Evolutionary conservation across 306 rosid species (phyloP), one percentile per base, ranked within the genome.

Genomic region (Vigna unguiculata): DNA sequence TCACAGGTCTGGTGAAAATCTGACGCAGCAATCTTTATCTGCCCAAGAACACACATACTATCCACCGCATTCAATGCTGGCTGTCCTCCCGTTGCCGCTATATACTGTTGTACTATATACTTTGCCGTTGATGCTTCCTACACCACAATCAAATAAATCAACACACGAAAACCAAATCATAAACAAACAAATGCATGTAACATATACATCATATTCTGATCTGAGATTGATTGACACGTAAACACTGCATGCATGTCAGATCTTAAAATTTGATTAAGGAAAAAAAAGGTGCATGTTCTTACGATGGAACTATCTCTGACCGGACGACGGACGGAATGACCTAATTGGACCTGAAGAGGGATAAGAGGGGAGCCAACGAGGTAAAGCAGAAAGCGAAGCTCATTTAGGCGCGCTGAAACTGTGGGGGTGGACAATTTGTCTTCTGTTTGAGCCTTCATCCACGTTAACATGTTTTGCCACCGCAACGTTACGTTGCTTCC

Each of bases 91-190:
- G 98, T 95, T 4, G 98, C 98, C 0, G 98, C 98, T 53, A 85
- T 88, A 19, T 95, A 95, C 61, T 95, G 98, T 60, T 95, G 97
- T 71, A 95, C 92, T 53, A 95, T 95, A 55, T 95, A 95, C 65
- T 92, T 95, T 0, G 97, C 98, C 14, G 97, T 95, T 38, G 98
- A 95, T 65, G 96, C 95, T 92, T 92, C 97, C 98, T 94, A 80
- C 36, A 76, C 52, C 38, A 63, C 20, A 21, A 46, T 49, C n/a
- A 49, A 75, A 40, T 2, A 2, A 9, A 40, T 38, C n/a, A 36
- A 62, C 20, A 20, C 59, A 20, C 10, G 12, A 19, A 54, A 55
- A 21, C 34, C 62, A 55, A 22, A 55, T 22, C 3, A 22, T 12
- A 8, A 52, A 19, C 58, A 8, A 43, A 43, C 58, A 8, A 43